These are phyloP conservation scores for Alternaria infectoria DNA, from an alignment of 2,329 filamentous ascomycete genomes.

Conservation along the genomic window DNA sequence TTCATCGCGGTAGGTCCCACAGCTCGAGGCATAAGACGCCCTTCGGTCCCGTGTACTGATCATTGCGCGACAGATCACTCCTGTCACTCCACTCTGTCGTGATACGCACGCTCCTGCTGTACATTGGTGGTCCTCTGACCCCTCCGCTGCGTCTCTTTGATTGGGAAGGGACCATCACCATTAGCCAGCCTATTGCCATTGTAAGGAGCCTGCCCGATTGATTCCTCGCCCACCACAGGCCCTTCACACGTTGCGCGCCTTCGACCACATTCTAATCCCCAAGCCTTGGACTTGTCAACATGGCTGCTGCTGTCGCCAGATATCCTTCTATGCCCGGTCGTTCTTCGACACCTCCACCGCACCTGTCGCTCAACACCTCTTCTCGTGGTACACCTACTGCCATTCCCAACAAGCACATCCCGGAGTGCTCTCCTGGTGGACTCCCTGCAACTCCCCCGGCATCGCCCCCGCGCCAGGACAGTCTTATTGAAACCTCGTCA, in stretches of 20 bases:
- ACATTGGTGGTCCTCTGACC: slow-evolving; percentile 8
- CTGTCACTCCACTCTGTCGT: slow-evolving; percentile 20
- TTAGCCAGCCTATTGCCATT: slow-evolving; percentile 11
- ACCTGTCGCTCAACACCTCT: slow-evolving; percentile 65
- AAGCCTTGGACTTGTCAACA: slow-evolving; percentile 29
- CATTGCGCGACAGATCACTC: slow-evolving; percentile 20
- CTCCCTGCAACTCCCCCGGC: slow-evolving; percentile 57
- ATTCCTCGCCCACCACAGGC: slow-evolving; percentile 9
- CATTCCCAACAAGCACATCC: slow-evolving; percentile 84
- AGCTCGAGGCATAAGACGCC: slow-evolving; percentile 1
- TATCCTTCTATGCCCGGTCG: slow-evolving; percentile 45
- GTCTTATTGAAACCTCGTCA: slow-evolving; percentile 66
- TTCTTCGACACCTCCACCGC: slow-evolving; percentile 57
- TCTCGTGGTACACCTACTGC: slow-evolving; percentile 66
- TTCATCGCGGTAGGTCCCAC: slow-evolving; percentile 16
- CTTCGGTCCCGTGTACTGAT: slow-evolving; percentile 14
- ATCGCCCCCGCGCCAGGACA: slow-evolving; percentile 67
- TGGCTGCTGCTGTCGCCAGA: slow-evolving; percentile 54
- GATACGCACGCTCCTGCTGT: slow-evolving; percentile 20
- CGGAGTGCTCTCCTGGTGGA: slow-evolving; percentile 84
- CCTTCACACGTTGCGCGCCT: slow-evolving; percentile 36
- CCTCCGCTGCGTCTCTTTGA: slow-evolving; percentile 12
- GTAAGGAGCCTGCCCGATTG: slow-evolving; percentile 3
- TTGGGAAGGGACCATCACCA: slow-evolving; percentile 17
- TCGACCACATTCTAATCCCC: slow-evolving; percentile 23